Base-by-base conservation (phyloP, 2,329 filamentous ascomycete species). In the Blastomyces gilchristii region DNA sequence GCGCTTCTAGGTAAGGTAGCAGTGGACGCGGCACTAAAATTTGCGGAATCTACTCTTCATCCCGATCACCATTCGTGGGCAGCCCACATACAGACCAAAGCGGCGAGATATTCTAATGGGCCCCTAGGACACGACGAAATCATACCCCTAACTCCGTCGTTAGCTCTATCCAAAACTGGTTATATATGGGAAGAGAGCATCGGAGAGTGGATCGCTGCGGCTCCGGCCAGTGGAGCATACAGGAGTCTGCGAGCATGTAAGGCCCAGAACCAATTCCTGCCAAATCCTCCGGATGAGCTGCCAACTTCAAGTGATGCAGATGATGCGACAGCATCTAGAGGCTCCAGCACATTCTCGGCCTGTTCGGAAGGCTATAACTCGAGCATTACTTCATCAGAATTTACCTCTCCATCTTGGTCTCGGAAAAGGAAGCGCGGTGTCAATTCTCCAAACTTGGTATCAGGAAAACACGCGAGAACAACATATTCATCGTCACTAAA, bases 181-280 rank as follows among this genome's bases (percentile, higher is more conserved):
- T 82, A 76, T 71, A 72, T 79, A 41, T 84, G 82, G 82, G 82
- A 84, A 68, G 81, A 83, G 67, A 79, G 78, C 54, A 83, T 84
- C 68, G 78, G 80, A 45, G 82, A 84, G 70, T 85, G 82, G 82
- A 78, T 84, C 60, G 80, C 76, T 22, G 75, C 59, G n/a, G 61
- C 60, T 25, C 63, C 63, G 1, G 61, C 39, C 58, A 45, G 22
- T 37, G 59, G 54, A 25, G 57, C 28, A 31, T 37, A 28, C 25
- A 25, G 52, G 45, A 18, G 12, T 2, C 28, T 6, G 22, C 16
- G 50, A 39, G 7, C 7, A 9, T 39, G 6, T 57, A 57, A 50
- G 28, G 53, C 41, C 37, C 31, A 28, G 16, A 31, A 49, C 31
- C 39, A 25, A 8, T 28, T 11, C 9, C n/a, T 25, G 37, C 6